Conservation (phyloP, 345 rosid genomes). For the Sisymbrium altissimum region DNA sequence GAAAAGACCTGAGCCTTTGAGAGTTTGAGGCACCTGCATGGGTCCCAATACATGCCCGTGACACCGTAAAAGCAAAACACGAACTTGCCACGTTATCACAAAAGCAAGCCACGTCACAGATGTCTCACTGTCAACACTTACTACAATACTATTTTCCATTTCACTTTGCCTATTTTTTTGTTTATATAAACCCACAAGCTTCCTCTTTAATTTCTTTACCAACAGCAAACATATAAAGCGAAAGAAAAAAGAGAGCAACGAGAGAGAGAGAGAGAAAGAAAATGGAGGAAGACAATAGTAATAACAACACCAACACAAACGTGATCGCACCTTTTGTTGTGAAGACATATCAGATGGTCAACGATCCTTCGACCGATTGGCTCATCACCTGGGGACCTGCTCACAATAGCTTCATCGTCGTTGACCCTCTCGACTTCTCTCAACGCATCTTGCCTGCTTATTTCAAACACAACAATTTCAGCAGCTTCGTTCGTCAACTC, state of each 20-base stretch:
- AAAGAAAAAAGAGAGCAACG: not conserved
- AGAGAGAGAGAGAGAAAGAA: constrained; percentile 17
- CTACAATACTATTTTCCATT: not conserved
- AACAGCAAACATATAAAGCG: constrained; percentile 17
- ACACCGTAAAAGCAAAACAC: constrained; percentile 33
- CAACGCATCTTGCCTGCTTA: constrained; percentile 71
- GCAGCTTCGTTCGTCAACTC: constrained; percentile 94
- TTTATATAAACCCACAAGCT: constrained; percentile 26
- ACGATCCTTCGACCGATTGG: constrained; percentile 70
- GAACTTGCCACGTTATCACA: constrained; percentile 35
- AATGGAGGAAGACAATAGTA: constrained; percentile 42
- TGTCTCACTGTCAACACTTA: constrained; percentile 27
- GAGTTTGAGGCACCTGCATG: constrained; percentile 18
- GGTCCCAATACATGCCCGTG: constrained; percentile 40
- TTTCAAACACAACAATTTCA: constrained; percentile 96
- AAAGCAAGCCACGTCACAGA: constrained; percentile 28
- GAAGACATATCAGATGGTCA: constrained; percentile 95
- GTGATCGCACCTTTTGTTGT: constrained; percentile 69
- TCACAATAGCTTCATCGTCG: constrained; percentile 82
- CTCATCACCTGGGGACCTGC: constrained; percentile 80
- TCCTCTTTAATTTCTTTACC: constrained; percentile 24
- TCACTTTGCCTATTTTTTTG: not conserved
- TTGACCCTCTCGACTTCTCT: constrained; percentile 79
- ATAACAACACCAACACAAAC: constrained; percentile 17
- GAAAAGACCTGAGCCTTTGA: constrained; percentile 13